Conservation (phyloP, 202 grass and related monocot genomes). For the Schoenoplectus triqueter region DNA sequence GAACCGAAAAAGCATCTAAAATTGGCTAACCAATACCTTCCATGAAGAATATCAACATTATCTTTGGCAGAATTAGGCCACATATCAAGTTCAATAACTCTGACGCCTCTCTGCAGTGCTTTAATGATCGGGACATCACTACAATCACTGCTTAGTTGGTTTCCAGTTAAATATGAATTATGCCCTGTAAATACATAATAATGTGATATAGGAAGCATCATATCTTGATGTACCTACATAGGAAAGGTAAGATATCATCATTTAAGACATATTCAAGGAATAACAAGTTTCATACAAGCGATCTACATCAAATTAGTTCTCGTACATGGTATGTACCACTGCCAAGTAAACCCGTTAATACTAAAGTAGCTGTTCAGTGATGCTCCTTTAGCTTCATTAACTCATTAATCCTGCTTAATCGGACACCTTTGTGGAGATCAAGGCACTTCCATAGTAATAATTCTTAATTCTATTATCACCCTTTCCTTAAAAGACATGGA, state of each 20-base stretch:
- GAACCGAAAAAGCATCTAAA: neutral
- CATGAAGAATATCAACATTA: constrained; percentile 80
- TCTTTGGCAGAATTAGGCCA: constrained; percentile 80
- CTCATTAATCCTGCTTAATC: too few species aligned
- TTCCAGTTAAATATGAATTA: constrained; percentile 87
- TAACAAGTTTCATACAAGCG: neutral
- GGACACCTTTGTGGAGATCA: too few species aligned
- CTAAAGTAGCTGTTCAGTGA: too few species aligned
- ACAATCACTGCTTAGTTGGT: constrained; percentile 83
- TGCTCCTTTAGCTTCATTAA: too few species aligned
- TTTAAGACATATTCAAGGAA: neutral
- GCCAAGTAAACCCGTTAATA: neutral
- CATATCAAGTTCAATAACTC: constrained; percentile 87
- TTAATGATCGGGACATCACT: constrained; percentile 72
- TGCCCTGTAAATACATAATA: constrained; percentile 84
- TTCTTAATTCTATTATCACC: too few species aligned
- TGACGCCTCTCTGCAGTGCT: constrained; percentile 66
- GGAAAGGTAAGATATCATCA: constrained; percentile 12
- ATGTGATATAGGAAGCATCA: constrained; percentile 72
- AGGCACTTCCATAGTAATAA: too few species aligned
- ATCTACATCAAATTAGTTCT: neutral
- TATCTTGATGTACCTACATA: constrained; percentile 78
- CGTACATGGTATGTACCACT: neutral
- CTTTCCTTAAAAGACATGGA: too few species aligned
- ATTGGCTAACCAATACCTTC: constrained; percentile 50